These are phyloP conservation scores for Lachnellula arida DNA, from an alignment of 2,329 filamentous ascomycete species.

Conservation along the genomic window DNA sequence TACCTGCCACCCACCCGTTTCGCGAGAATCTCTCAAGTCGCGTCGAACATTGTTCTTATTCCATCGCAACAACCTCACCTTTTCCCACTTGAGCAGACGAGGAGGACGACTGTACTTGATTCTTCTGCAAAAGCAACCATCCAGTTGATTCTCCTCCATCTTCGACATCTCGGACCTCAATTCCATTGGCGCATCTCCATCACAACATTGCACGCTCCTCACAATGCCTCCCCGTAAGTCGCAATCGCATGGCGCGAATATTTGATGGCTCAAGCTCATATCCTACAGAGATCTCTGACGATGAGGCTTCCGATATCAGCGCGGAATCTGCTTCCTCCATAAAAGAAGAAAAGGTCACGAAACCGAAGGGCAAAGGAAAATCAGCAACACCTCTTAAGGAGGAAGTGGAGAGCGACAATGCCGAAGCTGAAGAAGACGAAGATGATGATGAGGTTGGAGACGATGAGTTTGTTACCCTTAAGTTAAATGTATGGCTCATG, in stretches of 20 bases:
- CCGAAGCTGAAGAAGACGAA: slow-evolving; percentile 29
- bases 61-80: too few species aligned
- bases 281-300: slow-evolving; percentile 26
- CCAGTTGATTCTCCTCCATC: neutral
- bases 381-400: slow-evolving; percentile 25
- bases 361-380: slow-evolving; percentile 14
- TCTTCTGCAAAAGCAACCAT: neutral
- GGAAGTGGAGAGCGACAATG: slow-evolving; percentile 25
- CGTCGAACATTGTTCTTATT: too few species aligned
- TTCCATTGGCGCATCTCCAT: neutral
- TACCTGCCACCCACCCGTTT: too few species aligned
- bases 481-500: slow-evolving; percentile 20
- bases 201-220: neutral
- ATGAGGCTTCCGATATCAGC: slow-evolving; percentile 34
- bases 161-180: neutral
- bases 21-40: too few species aligned
- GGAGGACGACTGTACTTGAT: too few species aligned
- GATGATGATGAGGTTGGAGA: slow-evolving; percentile 39
- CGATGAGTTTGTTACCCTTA: slow-evolving; percentile 36
- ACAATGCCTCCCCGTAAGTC: slow-evolving; percentile 32
- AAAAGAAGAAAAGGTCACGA: slow-evolving; percentile 20
- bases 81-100: too few species aligned
- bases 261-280: slow-evolving; percentile 17
- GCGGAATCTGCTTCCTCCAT: slow-evolving; percentile 16
- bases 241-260: slow-evolving; percentile 6